Evolutionary conservation across 306 rosid species (phyloP), one percentile per base, ranked within the genome.

Genomic region (Prunus kanzakura): DNA sequence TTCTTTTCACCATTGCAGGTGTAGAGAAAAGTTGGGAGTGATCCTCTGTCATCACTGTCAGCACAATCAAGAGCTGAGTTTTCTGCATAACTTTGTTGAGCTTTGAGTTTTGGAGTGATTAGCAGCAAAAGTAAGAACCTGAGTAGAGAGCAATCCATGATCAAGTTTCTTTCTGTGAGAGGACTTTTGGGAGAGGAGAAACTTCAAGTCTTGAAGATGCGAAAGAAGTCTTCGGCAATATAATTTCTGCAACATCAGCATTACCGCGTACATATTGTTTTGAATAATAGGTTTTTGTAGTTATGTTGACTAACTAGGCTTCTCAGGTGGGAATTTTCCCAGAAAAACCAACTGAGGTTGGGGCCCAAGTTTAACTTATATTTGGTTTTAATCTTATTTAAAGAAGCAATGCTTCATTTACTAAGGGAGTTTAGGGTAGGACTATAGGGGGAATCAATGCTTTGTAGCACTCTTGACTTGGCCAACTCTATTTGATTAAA

Each of bases 1-100:
- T 52, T 80, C 38, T 66, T 49, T 55, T 78, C 51, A 68, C 89
- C 89, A 71, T 77, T 88, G 85, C 91, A 89, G 9, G 52, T 38
- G 43, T 38, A 38, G 7, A 89, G 95, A 57, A 80, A 81, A 4
- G 80, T 67, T 1, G 85, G 58, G 0, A 86, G 86, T n/a, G 90
- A 85, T 1, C 89, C 88, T 18, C 54, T 73, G 20, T n/a, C 60
- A 16, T 85, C 79, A 16, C 19, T 69, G 29, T 75, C 77, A 2
- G 9, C 29, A 76, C 94, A 85, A 5, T 20, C 50, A 18, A 57
- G 19, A 51, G 78, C n/a, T 3, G 80, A 79, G 71, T 72, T 66
- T 61, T 81, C 86, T 0, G 84, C 75, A 72, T 89, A 89, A 49
- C 64, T 86, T 61, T 87, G 94, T 55, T 86, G 84, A 61, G 87